Evolutionary conservation across 2,329 filamentous ascomycete species (phyloP).

Genomic region (Claviceps humidiphila): DNA sequence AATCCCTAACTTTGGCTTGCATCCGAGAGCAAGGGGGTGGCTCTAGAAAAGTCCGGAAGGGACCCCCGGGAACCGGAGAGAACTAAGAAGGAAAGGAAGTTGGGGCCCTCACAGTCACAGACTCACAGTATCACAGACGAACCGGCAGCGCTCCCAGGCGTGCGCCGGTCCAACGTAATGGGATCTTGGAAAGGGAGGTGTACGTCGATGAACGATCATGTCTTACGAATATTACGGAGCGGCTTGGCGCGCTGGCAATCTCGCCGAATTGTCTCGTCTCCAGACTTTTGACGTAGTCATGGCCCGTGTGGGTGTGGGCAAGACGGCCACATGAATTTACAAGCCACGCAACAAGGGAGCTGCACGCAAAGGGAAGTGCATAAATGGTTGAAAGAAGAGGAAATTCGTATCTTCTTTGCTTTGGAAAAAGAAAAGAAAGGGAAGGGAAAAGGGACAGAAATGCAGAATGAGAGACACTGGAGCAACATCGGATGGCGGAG

Average conservation of each 20-base stretch:
- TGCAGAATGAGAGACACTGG: neutral
- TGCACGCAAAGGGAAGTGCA: neutral
- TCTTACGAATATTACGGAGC: neutral
- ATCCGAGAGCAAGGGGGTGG: neutral
- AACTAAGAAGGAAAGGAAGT: neutral
- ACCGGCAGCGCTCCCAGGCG: neutral
- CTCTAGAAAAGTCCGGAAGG: neutral
- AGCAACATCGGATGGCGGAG: too few species aligned
- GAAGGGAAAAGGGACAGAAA: neutral
- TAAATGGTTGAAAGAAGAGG: neutral
- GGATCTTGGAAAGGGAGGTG: constrained; percentile 1
- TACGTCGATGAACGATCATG: neutral
- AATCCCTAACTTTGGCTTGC: neutral
- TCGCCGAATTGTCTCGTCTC: neutral
- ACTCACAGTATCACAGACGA: neutral
- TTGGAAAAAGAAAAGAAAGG: neutral
- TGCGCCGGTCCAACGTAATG: constrained; percentile 1
- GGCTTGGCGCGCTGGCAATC: constrained; percentile 2
- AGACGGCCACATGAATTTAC: neutral
- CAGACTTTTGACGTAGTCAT: neutral
- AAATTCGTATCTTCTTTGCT: too few species aligned
- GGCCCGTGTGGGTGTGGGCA: neutral
- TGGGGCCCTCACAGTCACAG: neutral
- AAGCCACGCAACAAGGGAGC: neutral
- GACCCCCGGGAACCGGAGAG: neutral